A percentile compares a stretch with the other conserved stretches of the same genome.
These are phyloP conservation scores for Pezicula neosporulosa DNA, from an alignment of 2,329 filamentous ascomycete genomes.

Conservation along the genomic window DNA sequence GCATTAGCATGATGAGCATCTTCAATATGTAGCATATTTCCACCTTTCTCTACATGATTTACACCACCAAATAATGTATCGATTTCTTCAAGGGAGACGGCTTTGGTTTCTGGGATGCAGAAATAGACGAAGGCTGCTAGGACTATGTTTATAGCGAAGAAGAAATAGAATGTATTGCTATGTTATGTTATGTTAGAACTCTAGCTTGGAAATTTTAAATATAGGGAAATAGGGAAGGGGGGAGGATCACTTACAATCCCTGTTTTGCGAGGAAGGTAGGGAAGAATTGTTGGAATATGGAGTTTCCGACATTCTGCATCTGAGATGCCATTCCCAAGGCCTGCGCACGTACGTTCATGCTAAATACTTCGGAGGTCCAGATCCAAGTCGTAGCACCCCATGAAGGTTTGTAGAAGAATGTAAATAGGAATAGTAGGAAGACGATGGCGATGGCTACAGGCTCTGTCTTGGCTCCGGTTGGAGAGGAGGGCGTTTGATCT, in stretches of 20 bases:
- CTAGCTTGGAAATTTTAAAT: too few species aligned
- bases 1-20: constrained; percentile 8
- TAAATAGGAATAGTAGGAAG: constrained; percentile 64
- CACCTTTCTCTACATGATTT: constrained; percentile 11
- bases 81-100: constrained; percentile 49
- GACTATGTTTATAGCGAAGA: constrained; percentile 42
- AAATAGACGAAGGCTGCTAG: constrained; percentile 45
- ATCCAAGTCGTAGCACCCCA: constrained; percentile 71
- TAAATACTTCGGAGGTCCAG: constrained; percentile 67
- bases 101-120: constrained; percentile 50
- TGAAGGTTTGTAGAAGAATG: constrained; percentile 65
- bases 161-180: constrained; percentile 39
- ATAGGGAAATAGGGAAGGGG: too few species aligned
- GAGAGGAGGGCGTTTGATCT: constrained; percentile 49
- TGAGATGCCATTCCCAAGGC: constrained; percentile 62
- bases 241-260: constrained; percentile 27
- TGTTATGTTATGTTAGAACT: neutral
- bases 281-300: constrained; percentile 60
- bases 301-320: constrained; percentile 60
- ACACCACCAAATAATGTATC: constrained; percentile 44
- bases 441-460: constrained; percentile 63
- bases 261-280: constrained; percentile 40
- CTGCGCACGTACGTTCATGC: constrained; percentile 67
- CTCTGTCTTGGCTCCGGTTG: constrained; percentile 49
- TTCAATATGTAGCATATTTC: constrained; percentile 8